A percentile compares a stretch with the other conserved stretches of the same genome.
Conservation (phyloP, 192 early-diverging fungal genomes). For the Linnemannia elongata region DNA sequence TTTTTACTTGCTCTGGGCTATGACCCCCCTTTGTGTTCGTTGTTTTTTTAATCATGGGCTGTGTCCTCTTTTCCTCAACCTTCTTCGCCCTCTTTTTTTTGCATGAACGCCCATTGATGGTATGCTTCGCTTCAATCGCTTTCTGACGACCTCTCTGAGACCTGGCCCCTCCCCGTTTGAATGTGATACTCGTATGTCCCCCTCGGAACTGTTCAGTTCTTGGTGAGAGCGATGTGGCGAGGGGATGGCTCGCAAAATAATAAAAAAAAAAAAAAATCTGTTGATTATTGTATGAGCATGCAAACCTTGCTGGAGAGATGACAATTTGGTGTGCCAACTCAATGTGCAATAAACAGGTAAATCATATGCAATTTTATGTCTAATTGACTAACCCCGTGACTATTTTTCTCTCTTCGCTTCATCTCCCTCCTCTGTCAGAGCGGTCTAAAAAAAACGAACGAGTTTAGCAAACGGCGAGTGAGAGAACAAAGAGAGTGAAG, state of each 20-base stretch:
- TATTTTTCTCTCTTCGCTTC: not conserved
- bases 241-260: not conserved
- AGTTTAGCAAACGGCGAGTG: not conserved
- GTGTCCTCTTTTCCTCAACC: not conserved
- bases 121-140: no score
- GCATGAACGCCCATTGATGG: not conserved
- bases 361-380: not conserved
- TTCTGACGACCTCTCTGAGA: no score
- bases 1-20: no score
- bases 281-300: not conserved
- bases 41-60: not conserved
- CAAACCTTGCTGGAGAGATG: no score
- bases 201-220: not conserved
- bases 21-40: no score
- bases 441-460: not conserved
- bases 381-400: constrained; percentile 2
- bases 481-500: not conserved
- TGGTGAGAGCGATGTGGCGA: not conserved
- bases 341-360: not conserved
- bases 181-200: not conserved
- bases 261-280: no score
- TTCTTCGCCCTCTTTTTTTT: not conserved
- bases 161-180: no score
- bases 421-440: no score
- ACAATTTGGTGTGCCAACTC: no score